Evolutionary conservation across 495 filamentous ascomycete genomes (phyloP), one percentile per base, ranked within the genome.

Genomic region (Xylaria grammica): DNA sequence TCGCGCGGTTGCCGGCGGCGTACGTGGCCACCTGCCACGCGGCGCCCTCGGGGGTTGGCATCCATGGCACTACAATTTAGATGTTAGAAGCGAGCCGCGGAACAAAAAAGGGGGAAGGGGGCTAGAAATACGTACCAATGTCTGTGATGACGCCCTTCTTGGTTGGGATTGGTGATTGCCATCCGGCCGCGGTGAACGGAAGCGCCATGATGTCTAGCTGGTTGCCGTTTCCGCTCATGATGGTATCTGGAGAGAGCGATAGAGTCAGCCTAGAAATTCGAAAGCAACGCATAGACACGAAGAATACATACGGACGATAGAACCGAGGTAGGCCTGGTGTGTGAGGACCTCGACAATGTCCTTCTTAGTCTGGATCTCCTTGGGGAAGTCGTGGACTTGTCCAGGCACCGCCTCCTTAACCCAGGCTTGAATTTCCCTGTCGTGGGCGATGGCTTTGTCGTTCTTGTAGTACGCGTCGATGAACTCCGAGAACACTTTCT

Each of bases 381-480:
- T 22, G 60, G 56, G 56, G 13, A 78, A 68, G 76, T 73, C 44
- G 66, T 59, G 44, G 69, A 67, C 40, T 19, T 70, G 29, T 0
- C 63, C 73, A 7, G 63, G 24, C 2, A 44, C 65, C 30, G 55
- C 65, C 30, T 69, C 56, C 56, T 49, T 60, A 51, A 65, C 70
- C 76, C 76, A 79, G 13, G 67, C 65, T 59, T 77, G 72, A 1
- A 79, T 27, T 53, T 79, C 78, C 38, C 67, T 27, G 58, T 80
- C 77, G 13, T 45, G 50, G 3, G 44, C 54, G 38, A 78, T 42
- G 1, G 56, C 60, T 2, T 19, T n/a, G 24, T 67, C 59, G 7
- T 52, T 44, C 13, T 64, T n/a, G 63, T 80, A 80, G 65, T 77
- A 78, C 2, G 75, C 69, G 10, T 75, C 52, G 3, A 80, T 67